Evolutionary conservation across 129 eudicot species (phyloP).

Genomic region (Chrysanthemum makinoi): DNA sequence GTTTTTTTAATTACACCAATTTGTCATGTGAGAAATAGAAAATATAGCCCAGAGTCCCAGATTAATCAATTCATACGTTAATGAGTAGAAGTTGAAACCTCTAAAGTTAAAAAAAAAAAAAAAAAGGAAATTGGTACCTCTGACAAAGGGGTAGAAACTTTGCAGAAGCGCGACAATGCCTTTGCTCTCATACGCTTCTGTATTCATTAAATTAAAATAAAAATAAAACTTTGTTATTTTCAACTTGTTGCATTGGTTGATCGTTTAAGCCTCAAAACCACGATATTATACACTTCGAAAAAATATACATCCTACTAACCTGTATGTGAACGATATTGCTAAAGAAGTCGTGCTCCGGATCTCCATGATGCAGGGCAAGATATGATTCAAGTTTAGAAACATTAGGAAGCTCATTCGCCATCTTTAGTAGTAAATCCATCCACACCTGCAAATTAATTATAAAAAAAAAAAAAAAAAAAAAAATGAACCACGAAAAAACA

Average conservation of each 20-base stretch:
- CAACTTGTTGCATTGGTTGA: too few species aligned
- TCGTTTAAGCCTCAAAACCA: too few species aligned
- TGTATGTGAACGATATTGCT: constrained; percentile 73
- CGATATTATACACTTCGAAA: too few species aligned
- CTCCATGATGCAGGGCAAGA: constrained; percentile 55
- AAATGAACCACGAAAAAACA: neutral
- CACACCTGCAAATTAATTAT: constrained; percentile 52
- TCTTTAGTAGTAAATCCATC: constrained; percentile 76
- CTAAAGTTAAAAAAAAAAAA: too few species aligned
- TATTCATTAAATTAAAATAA: constrained; percentile 12
- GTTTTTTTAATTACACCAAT: too few species aligned
- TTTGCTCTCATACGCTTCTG: constrained; percentile 83
- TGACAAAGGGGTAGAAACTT: constrained; percentile 42
- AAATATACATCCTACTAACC: constrained; percentile 31
- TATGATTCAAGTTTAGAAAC: constrained; percentile 52
- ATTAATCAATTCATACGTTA: neutral
- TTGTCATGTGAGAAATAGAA: too few species aligned
- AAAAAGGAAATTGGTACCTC: constrained; percentile 39
- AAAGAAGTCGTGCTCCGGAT: constrained; percentile 82
- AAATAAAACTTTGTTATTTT: too few species aligned
- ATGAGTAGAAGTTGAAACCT: neutral
- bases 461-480: neutral
- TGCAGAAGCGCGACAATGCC: constrained; percentile 69
- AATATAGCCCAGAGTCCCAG: too few species aligned
- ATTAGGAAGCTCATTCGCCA: constrained; percentile 67